Evolutionary conservation across 352 stramenopile species (phyloP), one percentile per base, ranked within the genome.

Genomic region (Peronosclerospora sorghi): DNA sequence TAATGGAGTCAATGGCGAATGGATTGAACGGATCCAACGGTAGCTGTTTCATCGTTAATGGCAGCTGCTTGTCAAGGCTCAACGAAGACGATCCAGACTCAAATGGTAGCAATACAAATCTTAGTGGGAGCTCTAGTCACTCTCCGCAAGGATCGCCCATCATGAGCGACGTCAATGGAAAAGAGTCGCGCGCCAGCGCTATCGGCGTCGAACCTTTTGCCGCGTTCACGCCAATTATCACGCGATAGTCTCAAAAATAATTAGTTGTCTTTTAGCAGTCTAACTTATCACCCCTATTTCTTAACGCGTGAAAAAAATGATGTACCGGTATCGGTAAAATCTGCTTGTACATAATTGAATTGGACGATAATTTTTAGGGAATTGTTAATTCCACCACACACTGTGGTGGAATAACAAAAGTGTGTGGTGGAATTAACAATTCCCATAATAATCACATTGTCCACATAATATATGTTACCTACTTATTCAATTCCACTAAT

Each of bases 151-250:
- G 28, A 10, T 42, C 32, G 4, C n/a, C 35, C 3, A 26, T 26
- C 1, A 29, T 21, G 21, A 52, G 32, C 23, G 23, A 32, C 36
- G 15, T 59, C 8, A 71, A 71, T 37, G 65, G 63, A 19, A 54
- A 45, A 18, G 36, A 14, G 29, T 50, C 49, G n/a, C 58, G 37
- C 10, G 40, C 36, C 10, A 20, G 47, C 15, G 43, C 34, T 27
- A 48, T 53, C 9, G 37, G 54, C 13, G 47, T 62, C 32, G 80
- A 92, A 46, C 80, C 80, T 1, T 92, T 92, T 48, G 78, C 80
- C 2, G 45, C 73, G 18, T 93, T 93, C 45, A 93, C 80, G 21
- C 80, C 77, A 26, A 93, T 93, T 48, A 89, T 93, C 52, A 84
- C 77, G 13, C 62, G 73, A 58, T 92, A 86, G 67, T 51, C 13